Conservation (phyloP, 2,329 filamentous ascomycete species). For the Shiraia bambusicola region DNA sequence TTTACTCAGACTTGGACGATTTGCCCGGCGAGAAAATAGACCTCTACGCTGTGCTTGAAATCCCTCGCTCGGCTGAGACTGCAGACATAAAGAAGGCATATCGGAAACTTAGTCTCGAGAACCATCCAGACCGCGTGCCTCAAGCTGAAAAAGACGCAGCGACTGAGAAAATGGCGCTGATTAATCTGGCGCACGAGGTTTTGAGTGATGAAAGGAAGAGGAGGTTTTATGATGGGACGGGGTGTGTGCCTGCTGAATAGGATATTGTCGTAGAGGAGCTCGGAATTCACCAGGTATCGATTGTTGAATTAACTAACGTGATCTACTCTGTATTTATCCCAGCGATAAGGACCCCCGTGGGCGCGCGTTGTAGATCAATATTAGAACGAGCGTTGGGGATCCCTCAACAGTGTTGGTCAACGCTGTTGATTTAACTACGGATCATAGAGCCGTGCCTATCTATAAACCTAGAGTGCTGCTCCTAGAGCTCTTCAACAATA, state of each 20-base stretch:
- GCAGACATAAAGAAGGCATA: constrained; percentile 94
- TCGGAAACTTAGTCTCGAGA: constrained; percentile 91
- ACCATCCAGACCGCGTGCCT: constrained; percentile 70
- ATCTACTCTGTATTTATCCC: too few species aligned
- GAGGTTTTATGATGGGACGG: constrained; percentile 15
- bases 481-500: too few species aligned
- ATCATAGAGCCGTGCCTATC: too few species aligned
- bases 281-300: too few species aligned
- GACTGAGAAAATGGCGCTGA: constrained; percentile 18
- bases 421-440: too few species aligned
- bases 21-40: constrained; percentile 49
- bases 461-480: too few species aligned
- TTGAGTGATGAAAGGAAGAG: constrained; percentile 9
- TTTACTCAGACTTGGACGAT: too few species aligned
- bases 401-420: too few species aligned
- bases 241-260: neutral
- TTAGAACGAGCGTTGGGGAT: too few species aligned
- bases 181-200: constrained; percentile 19
- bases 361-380: too few species aligned
- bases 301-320: too few species aligned
- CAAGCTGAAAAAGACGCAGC: constrained; percentile 13
- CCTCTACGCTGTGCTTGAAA: constrained; percentile 80
- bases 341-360: too few species aligned
- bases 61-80: constrained; percentile 71
- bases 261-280: constrained; percentile 1